Evolutionary conservation across 2,329 filamentous ascomycete genomes (phyloP).

Genomic region (Lasiodiplodia hormozganensis): DNA sequence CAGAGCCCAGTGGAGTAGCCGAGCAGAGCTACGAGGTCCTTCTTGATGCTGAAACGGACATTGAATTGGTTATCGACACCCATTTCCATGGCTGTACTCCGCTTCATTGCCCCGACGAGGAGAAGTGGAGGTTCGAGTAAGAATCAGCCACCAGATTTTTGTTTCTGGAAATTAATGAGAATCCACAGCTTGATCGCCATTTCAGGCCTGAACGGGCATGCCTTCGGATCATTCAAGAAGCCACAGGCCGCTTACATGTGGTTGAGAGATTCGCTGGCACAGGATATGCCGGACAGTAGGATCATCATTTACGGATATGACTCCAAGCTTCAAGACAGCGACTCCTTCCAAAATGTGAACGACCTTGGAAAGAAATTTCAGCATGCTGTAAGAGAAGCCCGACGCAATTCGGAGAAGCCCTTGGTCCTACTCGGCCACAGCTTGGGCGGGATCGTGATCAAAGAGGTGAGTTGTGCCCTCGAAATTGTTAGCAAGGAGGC

Average conservation of each 20-base stretch:
- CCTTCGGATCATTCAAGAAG: neutral
- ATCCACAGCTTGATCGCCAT: neutral
- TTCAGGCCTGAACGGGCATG: neutral
- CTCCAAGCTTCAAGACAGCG: neutral
- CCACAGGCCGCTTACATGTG: neutral
- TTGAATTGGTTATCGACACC: neutral
- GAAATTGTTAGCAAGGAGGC: neutral
- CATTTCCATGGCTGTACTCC: neutral
- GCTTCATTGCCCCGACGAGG: neutral
- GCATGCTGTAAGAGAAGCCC: neutral
- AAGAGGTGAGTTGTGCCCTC: neutral
- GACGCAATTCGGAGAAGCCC: neutral
- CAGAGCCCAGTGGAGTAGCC: too few species aligned
- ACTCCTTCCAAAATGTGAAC: neutral
- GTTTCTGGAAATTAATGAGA: neutral
- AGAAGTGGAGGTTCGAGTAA: neutral
- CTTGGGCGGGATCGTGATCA: neutral
- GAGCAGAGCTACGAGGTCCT: too few species aligned
- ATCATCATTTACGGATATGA: neutral
- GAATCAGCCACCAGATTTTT: neutral
- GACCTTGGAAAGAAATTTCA: neutral
- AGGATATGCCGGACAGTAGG: neutral
- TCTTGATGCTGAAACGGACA: neutral
- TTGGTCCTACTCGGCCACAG: neutral
- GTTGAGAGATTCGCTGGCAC: neutral